phyloP scores from a whole-genome alignment of 139 green algal species.

The Pycnococcus provasolii region DNA sequence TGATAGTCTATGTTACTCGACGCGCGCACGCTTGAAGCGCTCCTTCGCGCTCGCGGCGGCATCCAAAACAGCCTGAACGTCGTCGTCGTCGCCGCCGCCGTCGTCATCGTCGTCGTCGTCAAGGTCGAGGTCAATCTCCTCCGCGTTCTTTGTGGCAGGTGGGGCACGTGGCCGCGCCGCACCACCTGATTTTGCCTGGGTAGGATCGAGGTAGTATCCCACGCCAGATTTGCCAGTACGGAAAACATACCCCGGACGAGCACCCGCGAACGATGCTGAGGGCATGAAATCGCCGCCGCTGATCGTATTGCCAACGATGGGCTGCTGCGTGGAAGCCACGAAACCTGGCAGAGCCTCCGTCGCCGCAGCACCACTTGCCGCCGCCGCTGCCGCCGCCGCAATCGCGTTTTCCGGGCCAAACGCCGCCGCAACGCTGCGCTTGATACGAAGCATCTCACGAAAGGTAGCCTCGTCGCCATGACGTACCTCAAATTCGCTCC shows the following conservation, averaged over 20 bases:
- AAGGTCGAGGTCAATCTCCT: slow-evolving; percentile 80
- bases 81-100: slow-evolving; percentile 20
- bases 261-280: slow-evolving; percentile 7
- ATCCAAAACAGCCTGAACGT: too few species aligned
- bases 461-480: slow-evolving; percentile 72
- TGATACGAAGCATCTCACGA: slow-evolving; percentile 96
- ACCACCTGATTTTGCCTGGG: neutral
- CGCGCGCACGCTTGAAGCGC: too few species aligned
- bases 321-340: slow-evolving; percentile 17
- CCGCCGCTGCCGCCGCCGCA: slow-evolving; percentile 18
- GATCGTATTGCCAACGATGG: slow-evolving; percentile 1
- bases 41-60: too few species aligned
- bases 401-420: slow-evolving; percentile 33
- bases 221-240: slow-evolving; percentile 36
- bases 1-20: too few species aligned
- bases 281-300: neutral
- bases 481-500: slow-evolving; percentile 81
- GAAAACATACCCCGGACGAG: slow-evolving; percentile 45
- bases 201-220: slow-evolving; percentile 9
- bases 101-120: slow-evolving; percentile 44
- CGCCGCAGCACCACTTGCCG: slow-evolving; percentile 14
- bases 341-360: slow-evolving; percentile 72
- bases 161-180: neutral
- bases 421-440: slow-evolving; percentile 66
- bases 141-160: slow-evolving; percentile 53